A percentile compares a stretch with the other conserved stretches of the same genome.
Conservation (phyloP, 148 eudicot genomes). For the Cornus kousa region DNA sequence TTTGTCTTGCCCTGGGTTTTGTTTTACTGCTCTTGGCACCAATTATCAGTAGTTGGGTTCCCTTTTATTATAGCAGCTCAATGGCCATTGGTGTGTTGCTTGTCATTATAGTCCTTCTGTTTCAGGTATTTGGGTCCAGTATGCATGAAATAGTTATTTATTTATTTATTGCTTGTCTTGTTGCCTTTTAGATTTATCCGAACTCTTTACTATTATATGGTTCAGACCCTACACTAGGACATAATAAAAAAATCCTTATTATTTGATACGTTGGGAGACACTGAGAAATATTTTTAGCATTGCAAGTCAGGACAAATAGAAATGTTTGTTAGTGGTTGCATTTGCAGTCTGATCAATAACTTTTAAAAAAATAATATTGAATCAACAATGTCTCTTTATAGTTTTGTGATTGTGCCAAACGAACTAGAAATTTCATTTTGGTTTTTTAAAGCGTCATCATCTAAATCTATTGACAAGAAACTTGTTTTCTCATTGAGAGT, state of each 20-base stretch:
- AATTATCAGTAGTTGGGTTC: conserved; percentile 86
- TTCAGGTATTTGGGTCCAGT: conserved; percentile 58
- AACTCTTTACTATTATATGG: too few relatives aligned
- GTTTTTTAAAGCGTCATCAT: not conserved
- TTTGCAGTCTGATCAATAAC: not conserved
- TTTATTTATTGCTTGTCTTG: not conserved
- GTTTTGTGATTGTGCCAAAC: not conserved
- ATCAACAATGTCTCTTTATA: not conserved
- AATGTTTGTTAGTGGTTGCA: not conserved
- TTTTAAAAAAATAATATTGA: not conserved
- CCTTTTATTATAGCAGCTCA: conserved; percentile 92
- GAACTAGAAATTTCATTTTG: not conserved
- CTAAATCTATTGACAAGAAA: not conserved
- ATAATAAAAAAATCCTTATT: not conserved
- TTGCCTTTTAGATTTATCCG: not conserved
- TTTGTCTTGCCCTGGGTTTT: conserved; percentile 66
- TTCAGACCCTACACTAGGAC: not conserved
- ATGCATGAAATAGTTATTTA: not conserved
- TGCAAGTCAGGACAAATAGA: not conserved
- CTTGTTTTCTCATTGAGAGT: not conserved
- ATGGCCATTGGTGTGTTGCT: conserved; percentile 86
- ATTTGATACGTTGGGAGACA: not conserved
- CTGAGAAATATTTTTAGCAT: not conserved
- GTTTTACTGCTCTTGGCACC: conserved; percentile 71
- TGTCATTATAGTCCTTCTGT: conserved; percentile 80